phyloP scores from a whole-genome alignment of 2,329 filamentous ascomycete genomes.

The Colletotrichum musicola region DNA sequence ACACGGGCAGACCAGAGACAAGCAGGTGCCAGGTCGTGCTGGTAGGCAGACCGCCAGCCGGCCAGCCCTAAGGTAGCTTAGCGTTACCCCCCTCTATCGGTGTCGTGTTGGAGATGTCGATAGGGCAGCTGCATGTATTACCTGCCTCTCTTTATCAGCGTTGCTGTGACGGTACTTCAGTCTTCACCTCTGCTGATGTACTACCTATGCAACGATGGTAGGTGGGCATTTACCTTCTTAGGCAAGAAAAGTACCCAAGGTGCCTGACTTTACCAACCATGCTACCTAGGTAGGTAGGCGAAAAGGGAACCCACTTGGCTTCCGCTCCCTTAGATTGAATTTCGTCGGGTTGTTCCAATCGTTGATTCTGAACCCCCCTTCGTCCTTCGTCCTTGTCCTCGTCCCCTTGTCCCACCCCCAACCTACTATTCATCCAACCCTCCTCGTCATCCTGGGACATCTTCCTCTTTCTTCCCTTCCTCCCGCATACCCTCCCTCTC shows the following conservation, averaged over 20 bases:
- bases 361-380: neutral
- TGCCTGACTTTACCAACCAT: neutral
- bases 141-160: neutral
- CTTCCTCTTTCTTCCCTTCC: conserved; percentile 1
- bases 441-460: conserved; percentile 32
- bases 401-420: conserved; percentile 15
- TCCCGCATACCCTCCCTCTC: conserved; percentile 41
- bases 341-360: neutral
- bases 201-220: neutral
- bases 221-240: neutral
- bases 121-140: neutral
- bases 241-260: conserved; percentile 1
- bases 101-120: neutral
- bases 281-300: neutral
- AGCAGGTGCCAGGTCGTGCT: neutral
- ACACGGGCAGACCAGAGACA: conserved; percentile 18
- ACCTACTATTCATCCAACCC: conserved; percentile 22
- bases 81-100: neutral
- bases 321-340: conserved; percentile 34
- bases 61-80: conserved; percentile 7
- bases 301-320: conserved; percentile 14
- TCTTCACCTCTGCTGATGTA: neutral
- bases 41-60: conserved; percentile 16
- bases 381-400: conserved; percentile 10
- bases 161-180: neutral